Conservation (phyloP, 2,329 filamentous ascomycete genomes). For the Alternaria gaisen region DNA sequence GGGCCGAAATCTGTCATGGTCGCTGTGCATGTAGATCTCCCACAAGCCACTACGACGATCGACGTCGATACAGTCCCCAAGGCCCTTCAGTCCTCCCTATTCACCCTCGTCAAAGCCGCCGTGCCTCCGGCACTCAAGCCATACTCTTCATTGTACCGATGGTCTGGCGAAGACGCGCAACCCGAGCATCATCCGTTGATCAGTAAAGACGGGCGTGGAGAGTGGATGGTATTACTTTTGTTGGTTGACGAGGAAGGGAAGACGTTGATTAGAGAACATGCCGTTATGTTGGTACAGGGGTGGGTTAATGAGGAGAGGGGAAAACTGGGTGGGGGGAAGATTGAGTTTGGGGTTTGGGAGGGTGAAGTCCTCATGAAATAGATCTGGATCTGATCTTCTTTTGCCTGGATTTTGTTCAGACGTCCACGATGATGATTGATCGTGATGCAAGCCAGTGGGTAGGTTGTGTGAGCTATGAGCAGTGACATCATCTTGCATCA, state of each 20-base stretch:
- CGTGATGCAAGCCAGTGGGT: neutral
- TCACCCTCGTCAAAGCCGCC: neutral
- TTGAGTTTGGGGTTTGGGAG: constrained; percentile 7
- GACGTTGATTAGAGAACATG: constrained; percentile 6
- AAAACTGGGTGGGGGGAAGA: neutral
- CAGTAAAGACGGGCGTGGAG: constrained; percentile 9
- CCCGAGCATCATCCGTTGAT: constrained; percentile 28
- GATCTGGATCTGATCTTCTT: neutral
- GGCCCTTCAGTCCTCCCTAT: neutral
- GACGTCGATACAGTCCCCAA: neutral
- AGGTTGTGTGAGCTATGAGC: neutral
- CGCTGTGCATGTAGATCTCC: neutral
- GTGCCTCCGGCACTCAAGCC: constrained; percentile 3
- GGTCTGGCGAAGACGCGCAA: constrained; percentile 19
- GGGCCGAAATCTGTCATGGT: constrained; percentile 1
- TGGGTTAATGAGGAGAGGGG: constrained; percentile 7
- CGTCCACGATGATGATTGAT: neutral
- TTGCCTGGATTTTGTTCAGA: neutral
- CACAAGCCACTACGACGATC: neutral
- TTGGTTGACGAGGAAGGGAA: constrained; percentile 12
- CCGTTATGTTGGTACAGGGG: constrained; percentile 4
- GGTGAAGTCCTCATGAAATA: constrained; percentile 8
- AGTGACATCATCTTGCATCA: neutral
- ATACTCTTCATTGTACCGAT: constrained; percentile 17
- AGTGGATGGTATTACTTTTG: constrained; percentile 21